Conservation (phyloP, 352 stramenopile genomes). For the Pythium sp. region DNA sequence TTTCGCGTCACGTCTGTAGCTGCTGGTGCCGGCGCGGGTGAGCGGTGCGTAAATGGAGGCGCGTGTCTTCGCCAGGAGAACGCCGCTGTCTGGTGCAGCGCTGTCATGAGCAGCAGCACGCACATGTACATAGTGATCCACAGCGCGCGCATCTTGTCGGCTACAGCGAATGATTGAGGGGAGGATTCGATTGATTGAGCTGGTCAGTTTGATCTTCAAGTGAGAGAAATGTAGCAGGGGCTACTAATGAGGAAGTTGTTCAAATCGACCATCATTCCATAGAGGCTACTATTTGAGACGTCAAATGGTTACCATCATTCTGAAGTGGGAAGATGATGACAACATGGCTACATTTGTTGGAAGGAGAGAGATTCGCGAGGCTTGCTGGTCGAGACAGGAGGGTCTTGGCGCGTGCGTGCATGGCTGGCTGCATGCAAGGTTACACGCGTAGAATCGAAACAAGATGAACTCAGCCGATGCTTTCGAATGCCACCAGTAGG, state of each 20-base stretch:
- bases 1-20: neutral
- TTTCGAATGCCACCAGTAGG: too few species aligned
- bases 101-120: neutral
- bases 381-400: too few species aligned
- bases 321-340: neutral
- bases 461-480: too few species aligned
- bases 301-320: neutral
- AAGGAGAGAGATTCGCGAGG: too few species aligned
- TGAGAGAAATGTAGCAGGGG: neutral
- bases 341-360: too few species aligned
- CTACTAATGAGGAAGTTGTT: neutral
- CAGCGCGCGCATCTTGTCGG: neutral
- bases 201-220: conserved; percentile 1
- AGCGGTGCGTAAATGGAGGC: neutral
- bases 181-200: neutral
- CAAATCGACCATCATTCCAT: neutral
- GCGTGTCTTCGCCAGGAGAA: conserved; percentile 9
- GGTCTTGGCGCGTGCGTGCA: too few species aligned
- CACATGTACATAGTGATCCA: neutral
- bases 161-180: neutral
- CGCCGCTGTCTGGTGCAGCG: neutral
- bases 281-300: neutral
- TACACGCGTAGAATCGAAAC: too few species aligned
- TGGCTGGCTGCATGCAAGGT: too few species aligned
- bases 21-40: neutral